phyloP scores from a whole-genome alignment of 768 basidiomycete species.

The Leccinellum luteum region DNA sequence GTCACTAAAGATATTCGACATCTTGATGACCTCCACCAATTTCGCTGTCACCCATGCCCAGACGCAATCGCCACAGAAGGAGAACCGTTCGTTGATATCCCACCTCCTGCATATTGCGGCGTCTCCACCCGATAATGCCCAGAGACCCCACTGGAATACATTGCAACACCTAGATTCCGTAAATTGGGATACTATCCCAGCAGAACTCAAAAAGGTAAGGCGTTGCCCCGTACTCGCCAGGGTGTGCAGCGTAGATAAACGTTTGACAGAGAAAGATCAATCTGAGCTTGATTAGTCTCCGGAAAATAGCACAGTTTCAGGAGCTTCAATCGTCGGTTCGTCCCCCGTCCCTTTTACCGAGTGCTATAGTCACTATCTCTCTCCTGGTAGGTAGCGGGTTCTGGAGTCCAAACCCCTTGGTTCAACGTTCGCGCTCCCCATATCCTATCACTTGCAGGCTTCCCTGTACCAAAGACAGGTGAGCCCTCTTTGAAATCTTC shows the following conservation, averaged over 20 bases:
- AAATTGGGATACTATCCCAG: conserved; percentile 59
- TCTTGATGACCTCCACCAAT: conserved; percentile 25
- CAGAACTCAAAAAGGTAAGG: conserved; percentile 59
- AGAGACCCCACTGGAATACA: conserved; percentile 55
- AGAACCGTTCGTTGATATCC: conserved; percentile 26
- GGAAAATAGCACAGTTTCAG: conserved; percentile 44
- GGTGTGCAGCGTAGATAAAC: neutral
- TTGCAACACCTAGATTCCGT: conserved; percentile 45
- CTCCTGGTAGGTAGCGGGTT: conserved; percentile 33
- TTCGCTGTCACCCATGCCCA: conserved; percentile 7
- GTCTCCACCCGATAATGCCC: conserved; percentile 50
- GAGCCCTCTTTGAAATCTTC: conserved; percentile 13
- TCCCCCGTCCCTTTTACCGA: conserved; percentile 1
- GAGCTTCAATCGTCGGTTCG: conserved; percentile 52
- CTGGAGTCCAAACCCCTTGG: conserved; percentile 47
- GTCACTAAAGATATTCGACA: conserved; percentile 43
- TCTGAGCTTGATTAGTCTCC: conserved; percentile 49
- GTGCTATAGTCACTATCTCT: neutral
- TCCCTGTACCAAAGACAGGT: conserved; percentile 36
- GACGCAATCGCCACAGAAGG: conserved; percentile 28
- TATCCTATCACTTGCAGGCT: conserved; percentile 46
- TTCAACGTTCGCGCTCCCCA: conserved; percentile 50
- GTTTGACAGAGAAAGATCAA: conserved; percentile 54
- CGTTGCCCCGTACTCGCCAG: neutral
- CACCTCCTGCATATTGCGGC: conserved; percentile 66